Evolutionary conservation across 106 monocot species (phyloP), one percentile per base, ranked within the genome.

Genomic region (Acorus calamus): DNA sequence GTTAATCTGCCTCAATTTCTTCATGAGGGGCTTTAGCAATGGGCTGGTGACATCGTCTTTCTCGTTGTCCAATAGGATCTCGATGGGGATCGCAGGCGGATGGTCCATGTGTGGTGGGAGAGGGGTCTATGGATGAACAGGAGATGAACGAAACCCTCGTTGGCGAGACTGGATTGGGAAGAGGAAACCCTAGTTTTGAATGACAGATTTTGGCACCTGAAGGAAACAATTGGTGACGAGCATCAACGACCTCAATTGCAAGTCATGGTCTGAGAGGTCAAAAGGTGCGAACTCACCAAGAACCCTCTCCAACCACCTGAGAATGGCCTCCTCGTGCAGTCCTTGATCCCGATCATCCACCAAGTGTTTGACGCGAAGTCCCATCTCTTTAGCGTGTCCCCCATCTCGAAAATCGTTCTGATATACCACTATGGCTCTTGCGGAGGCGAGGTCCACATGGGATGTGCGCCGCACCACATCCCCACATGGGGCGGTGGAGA

Each of bases 391-490:
- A 3, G 82, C 55, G 74, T 59, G 14, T 71, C 62, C 3, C 2
- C 43, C 46, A 59, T 71, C 8, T 9, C 59, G 4, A 59, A 67
- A 41, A 59, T 7, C 55, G 53, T 78, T 53, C 57, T 48, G 4
- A 71, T 82, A 63, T 77, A 82, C 52, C 64, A 60, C 3, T 82
- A 77, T 70, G 66, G 81, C 77, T 81, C 42, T 55, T 82, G 82
- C 54, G 74, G 71, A 58, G 82, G 78, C 55, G 28, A 28, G 28
- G 74, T 78, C 64, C 78, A 67, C 57, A 55, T 82, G 51, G 82
- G 82, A 46, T 42, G 8, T 8, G 42, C 67, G 59, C 82, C 78
- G 14, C 82, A 82, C 52, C 66, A 12, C 44, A 78, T 82, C 13
- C 82, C 59, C 61, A 67, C 77, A 7, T 82, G 82, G 47, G 42